phyloP scores from a whole-genome alignment of 176 grass and related monocot species.

The Elaeis guineensis region DNA sequence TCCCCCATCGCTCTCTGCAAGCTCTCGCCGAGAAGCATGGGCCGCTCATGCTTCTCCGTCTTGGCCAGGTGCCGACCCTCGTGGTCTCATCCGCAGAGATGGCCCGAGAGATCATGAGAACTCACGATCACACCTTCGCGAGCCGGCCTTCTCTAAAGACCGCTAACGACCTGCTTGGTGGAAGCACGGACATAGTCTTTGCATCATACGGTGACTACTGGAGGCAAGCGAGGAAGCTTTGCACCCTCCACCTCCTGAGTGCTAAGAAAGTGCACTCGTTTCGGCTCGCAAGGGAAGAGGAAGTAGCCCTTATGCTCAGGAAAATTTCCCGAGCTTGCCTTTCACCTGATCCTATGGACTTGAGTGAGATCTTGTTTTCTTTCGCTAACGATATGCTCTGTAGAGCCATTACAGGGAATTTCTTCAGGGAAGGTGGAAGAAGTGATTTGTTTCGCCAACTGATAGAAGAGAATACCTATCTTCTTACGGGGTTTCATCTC shows the following conservation, averaged over 20 bases:
- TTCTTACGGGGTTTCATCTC: too few species aligned
- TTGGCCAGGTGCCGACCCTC: slow-evolving; percentile 11
- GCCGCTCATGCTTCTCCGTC: slow-evolving; percentile 6
- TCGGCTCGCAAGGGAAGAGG: slow-evolving; percentile 2
- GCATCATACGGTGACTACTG: slow-evolving; percentile 7
- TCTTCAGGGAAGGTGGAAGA: too few species aligned
- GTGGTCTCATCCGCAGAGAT: slow-evolving; percentile 6
- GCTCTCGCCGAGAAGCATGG: background rate
- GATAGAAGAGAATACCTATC: too few species aligned
- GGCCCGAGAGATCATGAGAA: slow-evolving; percentile 8
- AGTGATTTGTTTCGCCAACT: too few species aligned
- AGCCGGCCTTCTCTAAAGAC: background rate
- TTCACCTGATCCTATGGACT: too few species aligned
- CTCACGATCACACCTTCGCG: slow-evolving; percentile 15
- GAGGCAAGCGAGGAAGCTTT: background rate
- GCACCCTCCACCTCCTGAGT: slow-evolving; percentile 2
- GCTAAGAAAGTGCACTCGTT: background rate
- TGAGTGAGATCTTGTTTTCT: too few species aligned
- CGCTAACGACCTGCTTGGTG: background rate
- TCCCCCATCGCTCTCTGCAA: slow-evolving; percentile 8
- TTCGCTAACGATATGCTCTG: too few species aligned
- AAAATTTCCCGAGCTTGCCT: too few species aligned
- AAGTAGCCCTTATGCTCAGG: background rate
- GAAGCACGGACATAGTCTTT: slow-evolving; percentile 1
- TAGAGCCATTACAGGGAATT: too few species aligned